A percentile compares a stretch with the other conserved stretches of the same genome.
Conservation (phyloP, 805 yeast genomes). For the Candida xyloterini region DNA sequence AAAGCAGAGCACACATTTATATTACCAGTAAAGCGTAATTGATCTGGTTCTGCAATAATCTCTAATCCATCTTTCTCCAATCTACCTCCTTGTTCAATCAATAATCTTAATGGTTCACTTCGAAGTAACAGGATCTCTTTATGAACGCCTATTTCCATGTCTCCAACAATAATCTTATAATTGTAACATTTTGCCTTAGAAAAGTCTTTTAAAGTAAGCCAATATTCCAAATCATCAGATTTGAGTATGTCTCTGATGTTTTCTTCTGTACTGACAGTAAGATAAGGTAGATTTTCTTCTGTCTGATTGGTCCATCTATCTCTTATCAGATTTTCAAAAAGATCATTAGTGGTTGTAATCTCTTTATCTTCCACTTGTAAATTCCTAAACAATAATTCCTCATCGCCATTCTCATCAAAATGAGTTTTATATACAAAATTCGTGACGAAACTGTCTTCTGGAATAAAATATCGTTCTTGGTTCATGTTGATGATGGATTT, state of each 20-base stretch:
- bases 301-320: constrained; percentile 19
- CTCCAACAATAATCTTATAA: constrained; percentile 14
- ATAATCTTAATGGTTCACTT: constrained; percentile 6
- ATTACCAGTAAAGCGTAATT: constrained; percentile 23
- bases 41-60: constrained; percentile 1
- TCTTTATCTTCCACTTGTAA: constrained; percentile 3
- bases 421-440: constrained; percentile 13
- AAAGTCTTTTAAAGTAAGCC: constrained; percentile 20
- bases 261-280: constrained; percentile 4
- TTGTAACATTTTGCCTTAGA: constrained; percentile 16
- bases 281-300: background rate
- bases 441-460: constrained; percentile 12
- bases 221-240: constrained; percentile 29
- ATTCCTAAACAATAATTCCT: constrained; percentile 2
- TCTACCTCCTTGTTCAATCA: background rate
- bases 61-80: constrained; percentile 17
- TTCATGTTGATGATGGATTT: constrained; percentile 4
- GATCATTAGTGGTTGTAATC: constrained; percentile 7
- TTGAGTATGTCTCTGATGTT: constrained; percentile 36
- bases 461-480: background rate
- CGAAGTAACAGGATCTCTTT: constrained; percentile 14
- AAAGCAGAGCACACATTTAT: constrained; percentile 28
- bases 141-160: constrained; percentile 17
- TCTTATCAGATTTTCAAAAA: background rate
- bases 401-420: constrained; percentile 3